Conservation (phyloP, 208 protist species). For the Trypanosoma rangeli region DNA sequence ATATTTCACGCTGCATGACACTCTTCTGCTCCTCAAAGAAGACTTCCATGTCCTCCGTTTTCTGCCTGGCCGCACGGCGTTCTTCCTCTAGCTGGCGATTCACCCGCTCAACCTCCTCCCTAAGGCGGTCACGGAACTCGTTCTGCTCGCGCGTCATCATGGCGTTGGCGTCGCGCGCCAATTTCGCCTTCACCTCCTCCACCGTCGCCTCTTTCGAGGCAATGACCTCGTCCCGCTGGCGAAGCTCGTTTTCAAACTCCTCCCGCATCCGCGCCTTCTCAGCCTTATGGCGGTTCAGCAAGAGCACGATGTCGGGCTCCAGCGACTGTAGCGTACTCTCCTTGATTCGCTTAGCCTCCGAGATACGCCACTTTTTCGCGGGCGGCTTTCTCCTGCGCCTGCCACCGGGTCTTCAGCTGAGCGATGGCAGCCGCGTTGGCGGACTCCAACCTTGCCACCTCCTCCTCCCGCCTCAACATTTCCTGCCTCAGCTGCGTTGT, state of each 20-base stretch:
- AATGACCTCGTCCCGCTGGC: slow-evolving; percentile 77
- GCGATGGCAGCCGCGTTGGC: slow-evolving; percentile 66
- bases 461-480: slow-evolving; percentile 46
- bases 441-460: slow-evolving; percentile 55
- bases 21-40: slow-evolving; percentile 66
- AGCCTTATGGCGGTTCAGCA: slow-evolving; percentile 91
- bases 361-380: slow-evolving; percentile 84
- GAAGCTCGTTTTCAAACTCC: slow-evolving; percentile 86
- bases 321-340: slow-evolving; percentile 88
- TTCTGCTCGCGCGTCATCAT: slow-evolving; percentile 61
- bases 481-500: slow-evolving; percentile 55
- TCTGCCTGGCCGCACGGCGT: slow-evolving; percentile 39
- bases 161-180: slow-evolving; percentile 65
- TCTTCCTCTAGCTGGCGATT: slow-evolving; percentile 71
- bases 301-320: slow-evolving; percentile 90
- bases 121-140: slow-evolving; percentile 45
- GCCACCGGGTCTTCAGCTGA: slow-evolving; percentile 63
- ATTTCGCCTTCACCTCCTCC: slow-evolving; percentile 58
- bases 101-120: slow-evolving; percentile 56
- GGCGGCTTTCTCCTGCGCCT: slow-evolving; percentile 75
- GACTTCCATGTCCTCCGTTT: slow-evolving; percentile 61
- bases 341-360: slow-evolving; percentile 90
- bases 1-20: slow-evolving; percentile 66
- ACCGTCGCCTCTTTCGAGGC: slow-evolving; percentile 73
- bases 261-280: slow-evolving; percentile 88